phyloP scores from a whole-genome alignment of 176 grass and related monocot genomes.

The Zoysia japonica region DNA sequence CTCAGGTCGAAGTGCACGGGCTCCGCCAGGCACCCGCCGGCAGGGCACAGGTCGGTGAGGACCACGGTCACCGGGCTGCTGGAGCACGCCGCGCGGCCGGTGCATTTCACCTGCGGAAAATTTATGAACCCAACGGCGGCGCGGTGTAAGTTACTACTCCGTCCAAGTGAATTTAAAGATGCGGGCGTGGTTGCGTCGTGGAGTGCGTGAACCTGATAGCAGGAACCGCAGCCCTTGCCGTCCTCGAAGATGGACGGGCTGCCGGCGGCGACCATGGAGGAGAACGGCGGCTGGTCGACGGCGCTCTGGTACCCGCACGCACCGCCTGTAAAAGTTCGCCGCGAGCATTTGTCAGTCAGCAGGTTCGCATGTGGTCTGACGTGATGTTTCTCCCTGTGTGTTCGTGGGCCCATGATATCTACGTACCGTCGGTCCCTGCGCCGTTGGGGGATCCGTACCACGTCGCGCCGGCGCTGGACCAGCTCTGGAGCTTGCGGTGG shows the following conservation, averaged over 20 bases:
- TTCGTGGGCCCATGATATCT: background rate
- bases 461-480: constrained; percentile 62
- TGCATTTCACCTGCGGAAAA: constrained; percentile 54
- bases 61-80: constrained; percentile 56
- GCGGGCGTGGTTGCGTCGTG: background rate
- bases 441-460: constrained; percentile 67
- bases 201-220: constrained; percentile 56
- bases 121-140: background rate
- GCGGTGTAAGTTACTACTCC: background rate
- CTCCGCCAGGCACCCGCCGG: constrained; percentile 39
- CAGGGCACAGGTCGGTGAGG: constrained; percentile 66
- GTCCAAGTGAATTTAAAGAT: background rate
- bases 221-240: constrained; percentile 78
- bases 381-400: background rate
- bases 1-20: constrained; percentile 83
- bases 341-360: background rate
- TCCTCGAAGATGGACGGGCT: constrained; percentile 62
- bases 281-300: constrained; percentile 60
- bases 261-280: constrained; percentile 74
- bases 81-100: constrained; percentile 52
- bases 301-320: constrained; percentile 71
- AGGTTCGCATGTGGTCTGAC: background rate
- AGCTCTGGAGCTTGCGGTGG: constrained; percentile 62
- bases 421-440: constrained; percentile 67
- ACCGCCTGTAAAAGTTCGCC: constrained; percentile 40